Conservation (phyloP, 257 asterid genomes). For the Nyctanthes arbortristis region DNA sequence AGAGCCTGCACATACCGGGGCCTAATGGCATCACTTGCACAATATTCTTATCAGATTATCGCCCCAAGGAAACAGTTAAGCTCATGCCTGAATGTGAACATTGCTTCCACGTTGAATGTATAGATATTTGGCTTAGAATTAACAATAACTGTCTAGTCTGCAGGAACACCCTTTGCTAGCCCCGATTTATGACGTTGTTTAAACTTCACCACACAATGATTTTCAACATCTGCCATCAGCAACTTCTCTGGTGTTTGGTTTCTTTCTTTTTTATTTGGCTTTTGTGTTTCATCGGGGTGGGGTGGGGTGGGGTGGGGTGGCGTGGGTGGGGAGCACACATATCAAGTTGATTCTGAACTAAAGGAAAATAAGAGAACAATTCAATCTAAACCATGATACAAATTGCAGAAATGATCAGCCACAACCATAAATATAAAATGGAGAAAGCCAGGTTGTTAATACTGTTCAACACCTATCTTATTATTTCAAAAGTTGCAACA, state of each 20-base stretch:
- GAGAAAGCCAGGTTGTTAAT: neutral
- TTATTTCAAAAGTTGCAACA: neutral
- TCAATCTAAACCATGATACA: too few species aligned
- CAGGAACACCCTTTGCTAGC: conserved; percentile 49
- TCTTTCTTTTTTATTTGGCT: neutral
- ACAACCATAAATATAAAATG: neutral
- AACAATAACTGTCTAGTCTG: conserved; percentile 72
- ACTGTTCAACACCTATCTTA: too few species aligned
- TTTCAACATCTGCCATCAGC: too few species aligned
- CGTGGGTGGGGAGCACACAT: too few species aligned
- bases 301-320: too few species aligned
- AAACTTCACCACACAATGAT: too few species aligned
- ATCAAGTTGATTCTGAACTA: too few species aligned
- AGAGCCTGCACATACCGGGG: conserved; percentile 65
- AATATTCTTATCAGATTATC: conserved; percentile 68
- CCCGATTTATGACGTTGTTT: neutral
- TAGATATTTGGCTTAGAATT: conserved; percentile 71
- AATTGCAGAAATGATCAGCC: too few species aligned
- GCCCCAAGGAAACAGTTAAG: conserved; percentile 58
- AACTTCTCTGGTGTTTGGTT: too few species aligned
- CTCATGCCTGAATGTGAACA: conserved; percentile 76
- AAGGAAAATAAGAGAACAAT: too few species aligned
- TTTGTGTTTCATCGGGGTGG: neutral
- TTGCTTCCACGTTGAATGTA: conserved; percentile 80
- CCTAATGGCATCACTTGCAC: conserved; percentile 65